Evolutionary conservation across 176 grass and related monocot genomes (phyloP).

Genomic region (Juncus effusus): DNA sequence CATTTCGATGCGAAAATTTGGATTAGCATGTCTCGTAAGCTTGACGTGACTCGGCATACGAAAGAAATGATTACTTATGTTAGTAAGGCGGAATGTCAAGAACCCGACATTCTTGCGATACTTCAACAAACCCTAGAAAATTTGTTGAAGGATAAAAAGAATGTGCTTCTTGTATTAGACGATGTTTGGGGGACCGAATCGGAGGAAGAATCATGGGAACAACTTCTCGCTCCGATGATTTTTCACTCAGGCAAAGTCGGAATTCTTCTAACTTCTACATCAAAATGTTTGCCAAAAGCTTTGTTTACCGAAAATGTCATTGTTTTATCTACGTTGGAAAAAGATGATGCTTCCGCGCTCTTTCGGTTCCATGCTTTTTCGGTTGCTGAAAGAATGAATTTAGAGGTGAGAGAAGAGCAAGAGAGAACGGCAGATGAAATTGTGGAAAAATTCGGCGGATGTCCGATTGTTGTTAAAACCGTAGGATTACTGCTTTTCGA

Average conservation of each 20-base stretch:
- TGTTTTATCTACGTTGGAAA: slow-evolving; percentile 12
- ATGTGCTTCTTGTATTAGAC: slow-evolving; percentile 23
- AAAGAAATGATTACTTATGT: slow-evolving; percentile 22
- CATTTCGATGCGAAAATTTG: slow-evolving; percentile 18
- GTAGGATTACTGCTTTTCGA: slow-evolving; percentile 9
- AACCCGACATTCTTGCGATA: slow-evolving; percentile 6
- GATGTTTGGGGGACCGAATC: slow-evolving; percentile 25
- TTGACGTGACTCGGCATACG: slow-evolving; percentile 10
- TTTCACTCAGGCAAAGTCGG: slow-evolving; percentile 15
- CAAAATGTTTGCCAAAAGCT: slow-evolving; percentile 7
- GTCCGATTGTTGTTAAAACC: slow-evolving; percentile 12
- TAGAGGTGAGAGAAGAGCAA: not conserved
- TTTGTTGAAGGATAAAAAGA: slow-evolving; percentile 13
- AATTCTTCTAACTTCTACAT: slow-evolving; percentile 23
- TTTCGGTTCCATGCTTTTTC: slow-evolving; percentile 19
- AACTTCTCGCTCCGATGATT: slow-evolving; percentile 13
- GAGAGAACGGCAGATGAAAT: slow-evolving; percentile 18
- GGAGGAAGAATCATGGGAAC: slow-evolving; percentile 11
- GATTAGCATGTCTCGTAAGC: slow-evolving; percentile 19
- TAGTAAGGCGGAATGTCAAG: not conserved
- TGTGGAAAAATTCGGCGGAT: slow-evolving; percentile 6
- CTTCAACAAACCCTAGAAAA: slow-evolving; percentile 17
- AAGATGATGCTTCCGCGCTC: slow-evolving; percentile 4
- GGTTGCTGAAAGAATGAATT: slow-evolving; percentile 4
- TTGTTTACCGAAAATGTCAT: slow-evolving; percentile 21